Conservation (phyloP, 495 filamentous ascomycete genomes). For the Aspergillus hancockii region DNA sequence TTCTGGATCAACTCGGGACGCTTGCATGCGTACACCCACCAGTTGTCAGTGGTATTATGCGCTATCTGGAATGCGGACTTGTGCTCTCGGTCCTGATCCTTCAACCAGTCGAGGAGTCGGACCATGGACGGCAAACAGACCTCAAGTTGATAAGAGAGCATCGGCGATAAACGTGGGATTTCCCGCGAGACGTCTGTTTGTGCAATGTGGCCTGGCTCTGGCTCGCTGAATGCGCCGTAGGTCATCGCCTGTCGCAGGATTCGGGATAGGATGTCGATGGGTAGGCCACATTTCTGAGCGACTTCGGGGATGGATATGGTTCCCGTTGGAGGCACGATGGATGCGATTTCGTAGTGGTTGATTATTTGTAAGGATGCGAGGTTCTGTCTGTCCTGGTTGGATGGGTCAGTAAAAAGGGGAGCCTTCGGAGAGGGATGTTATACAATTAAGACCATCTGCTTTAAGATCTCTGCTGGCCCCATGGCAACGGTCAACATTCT, state of each 20-base stretch:
- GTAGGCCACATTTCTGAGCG: neutral
- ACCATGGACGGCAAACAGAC: neutral
- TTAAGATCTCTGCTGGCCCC: neutral
- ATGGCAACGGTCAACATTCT: neutral
- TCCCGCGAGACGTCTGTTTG: neutral
- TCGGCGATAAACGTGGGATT: neutral
- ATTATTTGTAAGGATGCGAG: neutral
- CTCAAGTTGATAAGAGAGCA: neutral
- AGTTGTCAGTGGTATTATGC: neutral
- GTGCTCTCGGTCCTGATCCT: neutral
- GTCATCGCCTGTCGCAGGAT: neutral
- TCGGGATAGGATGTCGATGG: neutral
- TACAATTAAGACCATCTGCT: neutral
- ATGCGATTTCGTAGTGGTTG: neutral
- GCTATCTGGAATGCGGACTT: neutral
- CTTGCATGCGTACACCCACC: neutral
- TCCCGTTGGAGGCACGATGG: neutral
- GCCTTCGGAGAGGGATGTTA: neutral
- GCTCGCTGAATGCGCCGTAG: neutral
- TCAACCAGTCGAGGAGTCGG: neutral
- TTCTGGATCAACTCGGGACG: neutral
- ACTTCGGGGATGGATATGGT: neutral
- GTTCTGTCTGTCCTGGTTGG: neutral
- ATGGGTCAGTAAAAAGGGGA: neutral
- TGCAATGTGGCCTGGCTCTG: neutral